Base-by-base conservation (phyloP, 345 rosid species). In the Eucalyptus microcorys region DNA sequence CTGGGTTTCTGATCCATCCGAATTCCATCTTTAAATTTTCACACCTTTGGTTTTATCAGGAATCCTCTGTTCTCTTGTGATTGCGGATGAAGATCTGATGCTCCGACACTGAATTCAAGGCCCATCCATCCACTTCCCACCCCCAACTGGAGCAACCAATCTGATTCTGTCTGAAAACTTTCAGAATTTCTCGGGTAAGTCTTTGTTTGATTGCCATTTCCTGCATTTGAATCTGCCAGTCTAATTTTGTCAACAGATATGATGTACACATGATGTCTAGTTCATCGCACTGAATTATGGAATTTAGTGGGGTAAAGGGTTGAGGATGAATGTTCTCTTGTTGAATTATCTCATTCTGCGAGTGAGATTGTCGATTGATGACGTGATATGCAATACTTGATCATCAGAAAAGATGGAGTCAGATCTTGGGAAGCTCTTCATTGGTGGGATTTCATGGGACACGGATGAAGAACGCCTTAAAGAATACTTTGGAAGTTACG, bases 391-490 rank as follows among this genome's bases (percentile, higher is more conserved):
- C 81, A 64, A 87, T 89, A 90, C 64, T 59, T 91, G 91, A 86
- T 93, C 91, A 93, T 90, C 42, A 94, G 95, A 89, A 88, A 94
- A 91, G 96, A 97, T 97, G 99, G 99, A 96, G 92, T 96, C 99
- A 90, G 99, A 96, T 96, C 98, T 94, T 91, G 99, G 99, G 55
- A 97, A 97, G 95, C 99, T 97, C 91, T 97, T 97, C 95, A 94
- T 97, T 91, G 99, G 99, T 90, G 99, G 99, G 92, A 96, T 97
- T 90, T 97, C 99, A 14, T 97, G 99, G 99, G 99, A 97, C 92
- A 96, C 99, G 34, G 97, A 96, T 86, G 99, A 97, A 90, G 99
- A 96, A 89, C 95, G 98, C 22, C 95, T 97, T 8, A 93, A 95
- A 91, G 98, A 96, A 86, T 97, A 97, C 89, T 97, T 97, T 90